These are phyloP conservation scores for Fusarium cyanostomum DNA, from an alignment of 2,329 filamentous ascomycete species.

Conservation along the genomic window DNA sequence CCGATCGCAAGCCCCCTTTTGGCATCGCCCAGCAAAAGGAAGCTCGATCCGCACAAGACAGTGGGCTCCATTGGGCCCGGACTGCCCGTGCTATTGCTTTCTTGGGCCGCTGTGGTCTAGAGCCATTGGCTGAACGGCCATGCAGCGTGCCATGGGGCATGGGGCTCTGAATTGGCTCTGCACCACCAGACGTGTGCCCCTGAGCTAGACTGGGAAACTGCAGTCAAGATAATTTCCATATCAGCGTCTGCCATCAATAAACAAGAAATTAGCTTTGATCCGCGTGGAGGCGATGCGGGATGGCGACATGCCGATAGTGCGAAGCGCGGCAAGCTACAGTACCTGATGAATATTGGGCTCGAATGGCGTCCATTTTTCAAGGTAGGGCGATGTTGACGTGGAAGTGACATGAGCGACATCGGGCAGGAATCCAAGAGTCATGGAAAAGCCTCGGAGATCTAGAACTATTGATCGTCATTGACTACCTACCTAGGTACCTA, in stretches of 20 bases:
- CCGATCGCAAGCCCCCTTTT: conserved; percentile 21
- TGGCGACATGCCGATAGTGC: conserved; percentile 36
- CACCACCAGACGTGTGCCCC: conserved; percentile 27
- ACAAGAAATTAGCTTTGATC: conserved; percentile 29
- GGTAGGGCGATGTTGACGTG: conserved; percentile 13
- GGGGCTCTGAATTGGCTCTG: conserved; percentile 12
- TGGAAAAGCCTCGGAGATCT: conserved; percentile 23
- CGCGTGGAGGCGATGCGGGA: conserved; percentile 23
- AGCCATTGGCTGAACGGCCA: conserved; percentile 17
- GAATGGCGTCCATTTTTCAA: too few relatives aligned
- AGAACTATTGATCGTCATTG: conserved; percentile 35
- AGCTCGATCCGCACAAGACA: background rate
- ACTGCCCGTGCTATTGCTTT: background rate
- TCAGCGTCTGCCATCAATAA: conserved; percentile 30
- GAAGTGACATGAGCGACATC: background rate
- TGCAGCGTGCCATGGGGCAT: conserved; percentile 29
- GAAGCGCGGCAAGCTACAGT: conserved; percentile 28
- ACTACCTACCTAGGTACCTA: too few relatives aligned
- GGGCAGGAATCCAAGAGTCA: conserved; percentile 1
- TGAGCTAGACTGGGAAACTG: conserved; percentile 30
- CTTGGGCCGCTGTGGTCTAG: background rate
- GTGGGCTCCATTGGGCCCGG: conserved; percentile 2
- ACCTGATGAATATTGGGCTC: conserved; percentile 3
- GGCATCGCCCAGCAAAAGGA: background rate
- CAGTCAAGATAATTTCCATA: conserved; percentile 27